Evolutionary conservation across 2,329 filamentous ascomycete species (phyloP).

Genomic region (Botrytis fragariae): DNA sequence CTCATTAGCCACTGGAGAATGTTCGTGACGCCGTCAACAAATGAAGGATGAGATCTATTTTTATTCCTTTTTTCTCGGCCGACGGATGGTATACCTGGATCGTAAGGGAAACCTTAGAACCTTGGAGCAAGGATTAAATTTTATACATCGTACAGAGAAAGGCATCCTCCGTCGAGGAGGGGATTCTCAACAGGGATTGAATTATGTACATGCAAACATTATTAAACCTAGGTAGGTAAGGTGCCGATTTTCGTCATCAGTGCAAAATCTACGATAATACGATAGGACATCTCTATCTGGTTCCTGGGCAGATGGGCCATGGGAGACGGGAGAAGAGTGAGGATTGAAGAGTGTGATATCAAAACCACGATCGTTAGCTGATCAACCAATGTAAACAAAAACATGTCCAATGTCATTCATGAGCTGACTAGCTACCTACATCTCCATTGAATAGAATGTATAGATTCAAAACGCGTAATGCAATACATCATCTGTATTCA

Average conservation of each 20-base stretch:
- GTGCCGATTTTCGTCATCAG: constrained; percentile 6
- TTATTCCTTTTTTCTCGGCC: neutral
- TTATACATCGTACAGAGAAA: neutral
- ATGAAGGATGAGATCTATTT: neutral
- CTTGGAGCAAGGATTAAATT: neutral
- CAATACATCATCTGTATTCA: neutral
- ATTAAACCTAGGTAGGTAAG: neutral
- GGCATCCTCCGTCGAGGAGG: neutral
- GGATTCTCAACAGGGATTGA: constrained; percentile 7
- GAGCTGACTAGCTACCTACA: neutral
- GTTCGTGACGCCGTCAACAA: neutral
- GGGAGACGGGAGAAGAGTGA: too few species aligned
- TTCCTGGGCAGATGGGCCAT: too few species aligned
- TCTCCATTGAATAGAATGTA: neutral
- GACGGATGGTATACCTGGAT: neutral
- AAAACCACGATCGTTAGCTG: neutral
- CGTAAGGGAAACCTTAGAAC: neutral
- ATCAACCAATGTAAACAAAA: neutral
- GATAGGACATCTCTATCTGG: neutral
- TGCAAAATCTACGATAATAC: neutral
- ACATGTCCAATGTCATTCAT: neutral
- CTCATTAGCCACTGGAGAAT: neutral
- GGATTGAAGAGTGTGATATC: neutral
- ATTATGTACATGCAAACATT: constrained; percentile 3
- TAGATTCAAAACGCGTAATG: neutral